These are phyloP conservation scores for Ophiostoma sp. DNA, from an alignment of 2,329 filamentous ascomycete species.

Conservation along the genomic window DNA sequence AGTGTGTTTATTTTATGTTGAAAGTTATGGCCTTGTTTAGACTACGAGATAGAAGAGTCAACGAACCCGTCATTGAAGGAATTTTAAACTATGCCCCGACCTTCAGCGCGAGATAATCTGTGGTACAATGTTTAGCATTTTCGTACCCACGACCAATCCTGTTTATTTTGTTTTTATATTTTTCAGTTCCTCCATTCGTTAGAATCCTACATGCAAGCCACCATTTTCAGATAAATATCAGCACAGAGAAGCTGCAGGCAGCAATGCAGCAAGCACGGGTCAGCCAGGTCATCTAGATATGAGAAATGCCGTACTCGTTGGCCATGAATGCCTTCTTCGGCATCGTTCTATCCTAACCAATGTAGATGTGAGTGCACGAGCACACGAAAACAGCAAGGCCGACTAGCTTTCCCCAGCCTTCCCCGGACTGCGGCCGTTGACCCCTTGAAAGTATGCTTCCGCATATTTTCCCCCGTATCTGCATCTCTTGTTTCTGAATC, in stretches of 20 bases:
- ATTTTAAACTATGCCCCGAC: background rate
- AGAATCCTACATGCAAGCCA: background rate
- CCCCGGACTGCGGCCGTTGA: background rate
- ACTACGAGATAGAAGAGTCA: too few species aligned
- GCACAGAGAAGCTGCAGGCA: background rate
- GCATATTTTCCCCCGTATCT: background rate
- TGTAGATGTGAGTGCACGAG: background rate
- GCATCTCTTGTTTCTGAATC: slow-evolving; percentile 6
- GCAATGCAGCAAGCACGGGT: background rate
- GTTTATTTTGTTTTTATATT: background rate
- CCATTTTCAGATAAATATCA: background rate
- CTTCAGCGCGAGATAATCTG: background rate
- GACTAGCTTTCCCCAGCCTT: background rate
- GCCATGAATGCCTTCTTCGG: background rate
- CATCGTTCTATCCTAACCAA: background rate
- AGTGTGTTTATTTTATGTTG: too few species aligned
- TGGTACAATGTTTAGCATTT: background rate
- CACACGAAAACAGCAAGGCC: background rate
- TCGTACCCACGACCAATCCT: background rate
- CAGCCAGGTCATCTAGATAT: background rate
- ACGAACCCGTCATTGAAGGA: background rate
- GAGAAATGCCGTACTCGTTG: background rate
- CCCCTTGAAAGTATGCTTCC: background rate
- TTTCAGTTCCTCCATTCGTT: background rate
- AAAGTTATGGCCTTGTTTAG: too few species aligned